These are phyloP conservation scores for Pestalotiopsis sp. DNA, from an alignment of 2,329 filamentous ascomycete genomes.

Conservation along the genomic window DNA sequence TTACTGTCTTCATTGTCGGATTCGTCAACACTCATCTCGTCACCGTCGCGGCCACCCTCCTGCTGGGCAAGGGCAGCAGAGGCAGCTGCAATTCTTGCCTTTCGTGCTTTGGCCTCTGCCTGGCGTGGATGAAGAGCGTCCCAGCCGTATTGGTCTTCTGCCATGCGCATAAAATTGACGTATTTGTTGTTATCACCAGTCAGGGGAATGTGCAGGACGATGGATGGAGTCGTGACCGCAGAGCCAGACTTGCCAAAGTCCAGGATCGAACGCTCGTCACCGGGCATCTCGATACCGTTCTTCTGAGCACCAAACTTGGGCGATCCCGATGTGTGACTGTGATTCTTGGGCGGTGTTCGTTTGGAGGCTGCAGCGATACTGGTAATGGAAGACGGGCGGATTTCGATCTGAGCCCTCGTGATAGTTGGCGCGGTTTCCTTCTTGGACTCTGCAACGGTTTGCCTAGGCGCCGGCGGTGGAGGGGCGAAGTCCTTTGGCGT, in stretches of 20 bases:
- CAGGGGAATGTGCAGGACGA: slow-evolving; percentile 82
- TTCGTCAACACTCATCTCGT: slow-evolving; percentile 83
- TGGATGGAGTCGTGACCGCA: slow-evolving; percentile 69
- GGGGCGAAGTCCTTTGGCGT: slow-evolving; percentile 34
- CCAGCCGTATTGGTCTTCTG: slow-evolving; percentile 92
- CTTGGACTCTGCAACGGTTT: slow-evolving; percentile 36
- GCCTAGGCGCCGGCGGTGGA: slow-evolving; percentile 36
- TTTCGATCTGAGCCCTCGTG: slow-evolving; percentile 33
- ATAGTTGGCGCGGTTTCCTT: slow-evolving; percentile 33
- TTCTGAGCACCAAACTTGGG: slow-evolving; percentile 55
- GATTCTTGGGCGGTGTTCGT: slow-evolving; percentile 37
- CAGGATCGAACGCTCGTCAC: slow-evolving; percentile 55
- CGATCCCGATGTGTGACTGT: slow-evolving; percentile 44
- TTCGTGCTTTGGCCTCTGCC: slow-evolving; percentile 84
- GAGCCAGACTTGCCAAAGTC: slow-evolving; percentile 65
- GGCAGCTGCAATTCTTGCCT: slow-evolving; percentile 85
- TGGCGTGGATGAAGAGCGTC: slow-evolving; percentile 90
- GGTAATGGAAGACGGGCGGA: slow-evolving; percentile 35
- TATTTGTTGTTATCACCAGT: slow-evolving; percentile 85
- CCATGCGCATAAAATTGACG: slow-evolving; percentile 92
- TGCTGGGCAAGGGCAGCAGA: slow-evolving; percentile 82
- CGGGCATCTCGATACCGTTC: slow-evolving; percentile 42
- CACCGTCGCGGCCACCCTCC: slow-evolving; percentile 69
- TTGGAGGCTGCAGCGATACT: slow-evolving; percentile 34
- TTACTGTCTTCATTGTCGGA: slow-evolving; percentile 81